Base-by-base conservation (phyloP, 441 rosid genomes). In the Arabidopsis lyrata region DNA sequence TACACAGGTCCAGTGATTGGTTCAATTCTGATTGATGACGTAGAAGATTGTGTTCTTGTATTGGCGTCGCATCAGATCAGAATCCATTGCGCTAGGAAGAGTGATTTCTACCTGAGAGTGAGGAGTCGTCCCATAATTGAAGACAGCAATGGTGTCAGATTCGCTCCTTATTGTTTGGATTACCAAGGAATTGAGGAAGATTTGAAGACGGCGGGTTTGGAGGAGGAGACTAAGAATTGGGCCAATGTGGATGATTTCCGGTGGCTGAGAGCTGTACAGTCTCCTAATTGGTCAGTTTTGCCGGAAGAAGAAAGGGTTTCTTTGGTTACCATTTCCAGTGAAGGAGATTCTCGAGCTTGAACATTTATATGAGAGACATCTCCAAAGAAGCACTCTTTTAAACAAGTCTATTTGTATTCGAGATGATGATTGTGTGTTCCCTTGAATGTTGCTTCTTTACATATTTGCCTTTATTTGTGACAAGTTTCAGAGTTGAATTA, bases 61-160 rank as follows among this genome's bases (percentile, higher is more conserved):
- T 60, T 90, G 77, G 95, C 97, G 5, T 88, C 98, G 13, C 97
- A 94, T 85, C 98, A 94, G 86, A 90, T 92, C 35, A 77, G 97
- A 73, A 85, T 94, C 59, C 97, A 93, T 80, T 67, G 66, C 34
- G 93, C 90, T 0, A 86, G 56, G 50, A 74, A 62, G 18, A 73
- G 89, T 74, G 93, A 88, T 78, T 92, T 94, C 72, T 92, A 92
- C 81, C 38, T 92, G 80, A 86, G 95, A 68, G 92, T 86, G 58
- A 87, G 97, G 78, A 93, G 97, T 59, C 82, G 93, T 77, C 97
- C 95, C 2, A 92, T 94, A 57, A 78, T 90, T 15, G 97, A 92
- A 85, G 94, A 94, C 54, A 82, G 95, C 63, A 59, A 71, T 1
- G 86, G 81, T 12, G 84, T 86, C 49, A 85, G 92, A 35, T 92